A percentile compares a stretch with the other conserved stretches of the same genome.
phyloP scores from a whole-genome alignment of 257 asterid species.

The Asclepias syriaca region DNA sequence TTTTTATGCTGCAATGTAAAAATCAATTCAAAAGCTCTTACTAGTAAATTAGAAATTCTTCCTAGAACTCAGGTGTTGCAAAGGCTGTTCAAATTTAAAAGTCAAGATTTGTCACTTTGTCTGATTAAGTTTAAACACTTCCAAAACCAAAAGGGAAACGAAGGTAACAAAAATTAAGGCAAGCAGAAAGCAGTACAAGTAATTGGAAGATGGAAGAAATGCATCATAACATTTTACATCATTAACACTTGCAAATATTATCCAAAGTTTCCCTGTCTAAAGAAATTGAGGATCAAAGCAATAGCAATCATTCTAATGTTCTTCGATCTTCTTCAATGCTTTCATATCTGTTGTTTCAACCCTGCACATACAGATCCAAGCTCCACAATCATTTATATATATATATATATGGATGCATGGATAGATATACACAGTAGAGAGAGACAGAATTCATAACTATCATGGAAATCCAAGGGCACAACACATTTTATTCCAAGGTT shows the following conservation, averaged over 20 bases:
- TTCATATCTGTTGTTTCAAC: slow-evolving; percentile 99
- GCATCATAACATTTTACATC: background rate
- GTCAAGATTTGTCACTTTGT: too few relatives aligned
- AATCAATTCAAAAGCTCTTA: too few relatives aligned
- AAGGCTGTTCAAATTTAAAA: too few relatives aligned
- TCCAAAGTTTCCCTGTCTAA: background rate
- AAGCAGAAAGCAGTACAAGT: too few relatives aligned
- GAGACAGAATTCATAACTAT: too few relatives aligned
- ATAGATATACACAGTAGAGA: too few relatives aligned
- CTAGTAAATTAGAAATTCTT: too few relatives aligned
- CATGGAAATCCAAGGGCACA: background rate
- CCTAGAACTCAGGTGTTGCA: too few relatives aligned
- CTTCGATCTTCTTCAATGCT: slow-evolving; percentile 90
- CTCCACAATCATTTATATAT: slow-evolving; percentile 4
- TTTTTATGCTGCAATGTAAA: too few relatives aligned
- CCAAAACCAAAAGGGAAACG: too few relatives aligned
- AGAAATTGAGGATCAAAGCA: background rate
- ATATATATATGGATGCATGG: background rate
- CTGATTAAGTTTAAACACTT: too few relatives aligned
- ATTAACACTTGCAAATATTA: background rate
- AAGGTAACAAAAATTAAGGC: background rate
- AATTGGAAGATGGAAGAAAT: background rate
- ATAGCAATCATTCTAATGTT: slow-evolving; percentile 32
- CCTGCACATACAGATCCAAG: slow-evolving; percentile 33
- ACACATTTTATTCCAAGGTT: background rate